Evolutionary conservation across 1,284 basidiomycete species (phyloP).

Genomic region (Bjerkandera adusta): DNA sequence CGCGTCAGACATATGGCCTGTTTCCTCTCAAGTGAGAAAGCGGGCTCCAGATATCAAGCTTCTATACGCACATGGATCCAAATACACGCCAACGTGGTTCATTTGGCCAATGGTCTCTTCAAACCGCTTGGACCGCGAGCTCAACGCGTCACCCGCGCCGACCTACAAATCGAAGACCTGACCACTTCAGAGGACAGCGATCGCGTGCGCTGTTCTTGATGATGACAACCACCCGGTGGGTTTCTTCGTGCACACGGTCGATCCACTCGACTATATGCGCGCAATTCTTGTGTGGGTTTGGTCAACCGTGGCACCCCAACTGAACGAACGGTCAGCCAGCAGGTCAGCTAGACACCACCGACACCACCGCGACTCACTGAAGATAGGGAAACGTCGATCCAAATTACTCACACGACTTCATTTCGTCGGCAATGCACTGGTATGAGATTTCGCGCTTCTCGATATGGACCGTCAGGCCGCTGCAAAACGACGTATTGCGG

Average conservation of each 20-base stretch:
- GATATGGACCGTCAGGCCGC: constrained; percentile 31
- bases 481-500: neutral
- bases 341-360: neutral
- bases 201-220: constrained; percentile 79
- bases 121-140: constrained; percentile 69
- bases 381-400: constrained; percentile 81
- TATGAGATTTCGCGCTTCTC: constrained; percentile 78
- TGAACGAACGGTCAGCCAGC: constrained; percentile 29
- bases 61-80: constrained; percentile 75
- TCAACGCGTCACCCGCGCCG: constrained; percentile 79
- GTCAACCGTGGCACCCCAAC: constrained; percentile 81
- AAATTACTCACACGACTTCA: constrained; percentile 77
- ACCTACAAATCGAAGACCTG: constrained; percentile 51
- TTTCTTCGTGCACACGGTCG: constrained; percentile 75
- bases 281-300: constrained; percentile 57
- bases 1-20: constrained; percentile 81
- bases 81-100: constrained; percentile 73
- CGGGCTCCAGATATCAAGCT: neutral
- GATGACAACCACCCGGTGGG: constrained; percentile 61
- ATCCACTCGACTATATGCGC: constrained; percentile 71
- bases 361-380: constrained; percentile 68
- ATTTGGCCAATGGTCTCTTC: constrained; percentile 74
- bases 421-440: constrained; percentile 80
- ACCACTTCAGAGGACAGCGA: neutral
- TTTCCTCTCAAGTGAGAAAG: neutral